Conservation (phyloP, 2,329 filamentous ascomycete species). For the Karstenula rhodostoma region DNA sequence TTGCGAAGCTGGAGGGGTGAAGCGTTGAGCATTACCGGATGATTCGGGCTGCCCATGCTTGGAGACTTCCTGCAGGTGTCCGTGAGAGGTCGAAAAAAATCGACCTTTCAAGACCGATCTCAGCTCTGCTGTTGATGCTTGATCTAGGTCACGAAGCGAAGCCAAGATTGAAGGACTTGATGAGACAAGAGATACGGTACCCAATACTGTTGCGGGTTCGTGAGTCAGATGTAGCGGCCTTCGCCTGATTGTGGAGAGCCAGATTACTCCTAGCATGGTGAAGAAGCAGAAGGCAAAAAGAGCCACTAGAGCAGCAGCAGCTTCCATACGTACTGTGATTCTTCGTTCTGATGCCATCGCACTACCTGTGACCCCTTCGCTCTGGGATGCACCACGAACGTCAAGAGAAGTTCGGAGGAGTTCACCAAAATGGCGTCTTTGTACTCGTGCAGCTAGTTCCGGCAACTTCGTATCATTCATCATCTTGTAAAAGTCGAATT, state of each 20-base stretch:
- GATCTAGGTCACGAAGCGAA: slow-evolving; percentile 9
- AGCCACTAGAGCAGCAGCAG: slow-evolving; percentile 21
- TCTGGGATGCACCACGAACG: not conserved
- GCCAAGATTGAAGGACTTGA: slow-evolving; percentile 11
- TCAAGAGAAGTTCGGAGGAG: slow-evolving; percentile 20
- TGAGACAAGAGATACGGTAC: slow-evolving; percentile 14
- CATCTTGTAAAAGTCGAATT: slow-evolving; percentile 16
- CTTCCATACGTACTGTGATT: slow-evolving; percentile 25
- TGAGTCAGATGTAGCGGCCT: slow-evolving; percentile 20
- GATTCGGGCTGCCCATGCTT: not conserved
- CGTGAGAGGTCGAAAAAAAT: slow-evolving; percentile 9
- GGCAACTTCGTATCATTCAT: slow-evolving; percentile 13
- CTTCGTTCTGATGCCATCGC: slow-evolving; percentile 14
- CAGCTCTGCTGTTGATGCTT: slow-evolving; percentile 12
- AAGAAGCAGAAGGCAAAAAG: slow-evolving; percentile 21
- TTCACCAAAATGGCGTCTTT: slow-evolving; percentile 27
- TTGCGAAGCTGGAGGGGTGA: not conserved
- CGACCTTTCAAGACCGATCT: slow-evolving; percentile 6
- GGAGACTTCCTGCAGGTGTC: slow-evolving; percentile 6
- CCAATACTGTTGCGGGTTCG: slow-evolving; percentile 22
- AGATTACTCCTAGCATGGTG: slow-evolving; percentile 17
- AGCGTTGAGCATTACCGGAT: not conserved
- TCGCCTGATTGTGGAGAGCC: slow-evolving; percentile 8
- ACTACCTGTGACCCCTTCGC: slow-evolving; percentile 14
- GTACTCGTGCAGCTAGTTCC: not conserved